phyloP scores from a whole-genome alignment of 1,139 yeast species.

The Kodamaea derodonti region DNA sequence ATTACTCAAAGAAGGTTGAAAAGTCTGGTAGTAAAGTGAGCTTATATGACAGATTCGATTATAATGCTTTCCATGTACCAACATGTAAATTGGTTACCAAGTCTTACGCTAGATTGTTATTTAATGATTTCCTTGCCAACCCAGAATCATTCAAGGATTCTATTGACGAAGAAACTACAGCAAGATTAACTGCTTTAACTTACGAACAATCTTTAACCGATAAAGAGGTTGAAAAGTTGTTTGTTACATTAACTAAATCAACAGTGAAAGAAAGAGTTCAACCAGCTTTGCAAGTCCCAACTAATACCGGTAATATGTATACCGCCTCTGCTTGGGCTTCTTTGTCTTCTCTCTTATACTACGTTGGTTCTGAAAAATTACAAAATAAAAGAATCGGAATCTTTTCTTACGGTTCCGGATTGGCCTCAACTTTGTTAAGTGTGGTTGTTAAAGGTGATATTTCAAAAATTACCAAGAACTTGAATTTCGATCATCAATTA shows the following conservation, averaged over 20 bases:
- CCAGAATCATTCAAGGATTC: constrained; percentile 54
- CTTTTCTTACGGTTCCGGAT: constrained; percentile 97
- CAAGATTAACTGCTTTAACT: constrained; percentile 50
- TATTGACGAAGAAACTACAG: constrained; percentile 53
- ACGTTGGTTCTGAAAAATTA: constrained; percentile 68
- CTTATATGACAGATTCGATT: constrained; percentile 72
- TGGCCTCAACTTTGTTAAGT: constrained; percentile 87
- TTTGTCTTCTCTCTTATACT: constrained; percentile 74
- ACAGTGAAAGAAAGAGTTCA: constrained; percentile 65
- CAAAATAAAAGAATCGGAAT: constrained; percentile 84
- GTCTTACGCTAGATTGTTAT: constrained; percentile 87
- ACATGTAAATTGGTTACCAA: constrained; percentile 93
- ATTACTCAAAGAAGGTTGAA: constrained; percentile 77
- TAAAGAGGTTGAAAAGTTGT: constrained; percentile 78
- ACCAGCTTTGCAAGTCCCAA: constrained; percentile 83
- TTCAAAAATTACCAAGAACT: constrained; percentile 56
- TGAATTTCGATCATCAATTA: constrained; percentile 69
- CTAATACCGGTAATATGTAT: constrained; percentile 98
- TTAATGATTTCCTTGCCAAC: constrained; percentile 78
- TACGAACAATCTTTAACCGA: constrained; percentile 81
- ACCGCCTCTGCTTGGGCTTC: constrained; percentile 93
- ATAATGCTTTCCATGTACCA: constrained; percentile 97
- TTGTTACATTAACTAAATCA: constrained; percentile 76
- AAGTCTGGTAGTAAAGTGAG: constrained; percentile 56
- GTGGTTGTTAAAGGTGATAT: constrained; percentile 80